A percentile compares a stretch with the other conserved stretches of the same genome.
Conservation (phyloP, 345 rosid genomes). For the Arabidopsis suecica region DNA sequence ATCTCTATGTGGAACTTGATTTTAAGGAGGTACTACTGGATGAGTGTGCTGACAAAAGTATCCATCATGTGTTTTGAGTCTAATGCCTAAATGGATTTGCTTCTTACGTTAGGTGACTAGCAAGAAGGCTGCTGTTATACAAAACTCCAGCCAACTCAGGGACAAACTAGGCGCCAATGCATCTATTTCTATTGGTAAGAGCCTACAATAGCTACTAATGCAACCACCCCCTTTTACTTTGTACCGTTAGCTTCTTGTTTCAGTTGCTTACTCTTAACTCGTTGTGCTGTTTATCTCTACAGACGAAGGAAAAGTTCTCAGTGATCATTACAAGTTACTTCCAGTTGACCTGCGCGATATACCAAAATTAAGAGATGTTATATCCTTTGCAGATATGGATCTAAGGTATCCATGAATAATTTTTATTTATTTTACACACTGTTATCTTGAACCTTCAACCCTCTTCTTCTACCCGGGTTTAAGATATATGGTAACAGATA, state of each 20-base stretch:
- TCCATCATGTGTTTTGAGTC: conserved; percentile 8
- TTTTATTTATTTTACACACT: neutral
- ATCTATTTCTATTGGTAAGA: conserved; percentile 76
- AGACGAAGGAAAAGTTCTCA: conserved; percentile 90
- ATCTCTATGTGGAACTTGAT: conserved; percentile 91
- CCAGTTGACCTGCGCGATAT: conserved; percentile 86
- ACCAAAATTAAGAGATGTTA: conserved; percentile 68
- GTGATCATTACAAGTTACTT: conserved; percentile 91
- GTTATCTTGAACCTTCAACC: neutral
- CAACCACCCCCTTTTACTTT: conserved; percentile 9
- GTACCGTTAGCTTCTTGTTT: conserved; percentile 5
- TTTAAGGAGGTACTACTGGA: conserved; percentile 74
- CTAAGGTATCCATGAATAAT: conserved; percentile 60
- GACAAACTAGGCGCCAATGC: conserved; percentile 73
- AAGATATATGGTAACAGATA: conserved; percentile 19
- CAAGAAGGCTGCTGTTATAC: conserved; percentile 82
- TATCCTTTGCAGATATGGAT: conserved; percentile 79
- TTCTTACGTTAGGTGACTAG: conserved; percentile 68
- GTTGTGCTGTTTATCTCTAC: conserved; percentile 34
- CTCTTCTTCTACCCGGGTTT: neutral
- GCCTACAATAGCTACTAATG: neutral
- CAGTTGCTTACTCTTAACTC: conserved; percentile 16
- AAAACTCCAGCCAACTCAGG: conserved; percentile 64
- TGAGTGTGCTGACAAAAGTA: conserved; percentile 1
- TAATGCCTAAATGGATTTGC: conserved; percentile 17